Evolutionary conservation across 805 yeast species (phyloP).

Genomic region (Ogataea allantospora): DNA sequence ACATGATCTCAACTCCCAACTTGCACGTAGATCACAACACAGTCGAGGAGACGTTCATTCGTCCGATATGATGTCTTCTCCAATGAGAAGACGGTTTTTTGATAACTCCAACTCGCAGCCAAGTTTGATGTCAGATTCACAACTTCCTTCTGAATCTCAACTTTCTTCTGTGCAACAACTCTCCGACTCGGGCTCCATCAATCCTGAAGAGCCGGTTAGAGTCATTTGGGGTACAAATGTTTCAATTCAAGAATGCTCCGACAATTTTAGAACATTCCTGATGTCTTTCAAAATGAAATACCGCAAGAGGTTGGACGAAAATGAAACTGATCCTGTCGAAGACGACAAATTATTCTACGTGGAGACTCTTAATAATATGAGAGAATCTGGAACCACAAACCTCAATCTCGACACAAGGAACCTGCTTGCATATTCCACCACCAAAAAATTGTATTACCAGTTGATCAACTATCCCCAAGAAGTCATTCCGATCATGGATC

Average conservation of each 20-base stretch:
- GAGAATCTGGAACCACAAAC: conserved; percentile 74
- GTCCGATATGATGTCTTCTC: conserved; percentile 66
- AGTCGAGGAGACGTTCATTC: conserved; percentile 79
- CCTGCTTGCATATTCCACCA: conserved; percentile 68
- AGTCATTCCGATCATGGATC: conserved; percentile 97
- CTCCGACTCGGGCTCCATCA: conserved; percentile 30
- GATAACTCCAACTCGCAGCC: conserved; percentile 37
- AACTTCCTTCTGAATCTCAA: conserved; percentile 23
- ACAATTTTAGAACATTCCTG: conserved; percentile 75
- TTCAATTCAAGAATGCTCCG: conserved; percentile 82
- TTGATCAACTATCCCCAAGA: conserved; percentile 93
- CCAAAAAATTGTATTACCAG: conserved; percentile 80
- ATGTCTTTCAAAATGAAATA: conserved; percentile 79
- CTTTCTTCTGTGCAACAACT: conserved; percentile 24
- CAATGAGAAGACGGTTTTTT: conserved; percentile 61
- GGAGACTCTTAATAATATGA: conserved; percentile 69
- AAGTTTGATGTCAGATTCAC: conserved; percentile 21
- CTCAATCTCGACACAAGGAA: conserved; percentile 83
- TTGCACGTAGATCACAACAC: conserved; percentile 43
- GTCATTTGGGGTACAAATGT: conserved; percentile 99
- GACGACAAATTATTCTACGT: conserved; percentile 78
- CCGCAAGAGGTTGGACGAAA: conserved; percentile 53
- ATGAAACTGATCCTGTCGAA: conserved; percentile 39
- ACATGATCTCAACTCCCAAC: conserved; percentile 22
- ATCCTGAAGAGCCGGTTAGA: conserved; percentile 70